A percentile compares a stretch with the other conserved stretches of the same genome.
phyloP scores from a whole-genome alignment of 805 yeast genomes.

The Maudiozyma bulderi region DNA sequence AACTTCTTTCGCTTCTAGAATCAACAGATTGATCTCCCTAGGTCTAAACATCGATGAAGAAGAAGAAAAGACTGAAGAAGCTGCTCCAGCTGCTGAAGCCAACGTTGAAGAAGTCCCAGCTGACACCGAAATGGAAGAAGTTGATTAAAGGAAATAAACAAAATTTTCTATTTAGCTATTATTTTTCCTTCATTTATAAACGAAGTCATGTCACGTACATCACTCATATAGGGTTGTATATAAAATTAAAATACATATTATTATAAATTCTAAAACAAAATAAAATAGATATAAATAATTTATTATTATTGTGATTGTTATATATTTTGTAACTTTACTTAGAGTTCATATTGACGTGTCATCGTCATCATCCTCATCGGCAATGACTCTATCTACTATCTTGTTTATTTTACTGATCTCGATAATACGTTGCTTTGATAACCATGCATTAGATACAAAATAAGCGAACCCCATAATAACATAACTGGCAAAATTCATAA shows the following conservation, averaged over 20 bases:
- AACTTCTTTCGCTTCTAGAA: conserved; percentile 92
- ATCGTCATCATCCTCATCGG: neutral
- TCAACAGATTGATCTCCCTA: conserved; percentile 93
- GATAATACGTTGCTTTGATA: neutral
- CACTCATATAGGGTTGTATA: conserved; percentile 2
- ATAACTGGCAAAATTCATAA: conserved; percentile 21
- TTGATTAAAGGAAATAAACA: conserved; percentile 49
- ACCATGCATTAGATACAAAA: conserved; percentile 7
- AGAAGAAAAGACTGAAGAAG: conserved; percentile 38
- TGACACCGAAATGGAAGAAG: conserved; percentile 98
- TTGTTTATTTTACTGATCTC: conserved; percentile 1
- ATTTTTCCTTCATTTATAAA: neutral
- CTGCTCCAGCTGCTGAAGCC: conserved; percentile 38
- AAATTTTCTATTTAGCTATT: neutral
- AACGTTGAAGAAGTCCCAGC: conserved; percentile 51
- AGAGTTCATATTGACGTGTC: neutral
- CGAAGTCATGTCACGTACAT: neutral
- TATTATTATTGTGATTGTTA: neutral
- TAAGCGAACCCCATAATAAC: conserved; percentile 13
- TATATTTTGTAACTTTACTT: neutral
- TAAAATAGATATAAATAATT: neutral
- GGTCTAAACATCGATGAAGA: conserved; percentile 97
- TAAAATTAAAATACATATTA: neutral
- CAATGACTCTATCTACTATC: neutral
- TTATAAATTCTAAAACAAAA: neutral